Base-by-base conservation (phyloP, 169 alveolate genomes). In the Fabrea salina region DNA sequence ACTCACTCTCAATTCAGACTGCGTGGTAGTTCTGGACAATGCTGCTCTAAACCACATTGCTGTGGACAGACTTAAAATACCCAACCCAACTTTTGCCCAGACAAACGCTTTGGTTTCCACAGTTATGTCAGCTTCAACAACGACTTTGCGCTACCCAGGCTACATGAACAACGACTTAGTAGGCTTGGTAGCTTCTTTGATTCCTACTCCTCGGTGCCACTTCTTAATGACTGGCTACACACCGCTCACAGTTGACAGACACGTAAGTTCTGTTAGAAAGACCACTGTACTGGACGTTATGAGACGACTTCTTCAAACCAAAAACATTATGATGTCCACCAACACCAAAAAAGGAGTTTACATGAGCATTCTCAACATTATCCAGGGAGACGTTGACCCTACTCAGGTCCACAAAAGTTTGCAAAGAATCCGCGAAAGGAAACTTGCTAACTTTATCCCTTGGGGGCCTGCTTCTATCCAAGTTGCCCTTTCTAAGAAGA, bases 401-500 rank as follows among this genome's bases (percentile, higher is more conserved):
- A 89, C 97, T 22, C 83, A 91, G 84, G 98, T 97, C 0, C 99
- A 97, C 86, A 96, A 96, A 85, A 92, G 97, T 51, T 85, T 97
- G 41, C 96, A 97, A 85, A 86, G 98, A 86, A 97, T 96, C 58
- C 82, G 98, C 47, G 98, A 95, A 67, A 87, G 98, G 50, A 91
- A 91, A 80, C 79, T 95, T 75, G 97, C 96, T 70, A 89, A 84
- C 53, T 90, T 91, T 76, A 93, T 93, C 41, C 93, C 79, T 80
- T 98, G 99, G 99, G 99, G 99, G 30, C 99, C 99, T 8, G 99
- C 99, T 43, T 94, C 99, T 22, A 96, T 98, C 4, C 87, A 95
- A 75, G 99, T 98, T 25, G 99, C 99, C 3, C 82, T 98, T 40
- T 95, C 99, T 33, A 96, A 97, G 70, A 98, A 97, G 75, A 95